A percentile compares a stretch with the other conserved stretches of the same genome.
Evolutionary conservation across 2,329 filamentous ascomycete species (phyloP).

Genomic region (Talaromyces sp.): DNA sequence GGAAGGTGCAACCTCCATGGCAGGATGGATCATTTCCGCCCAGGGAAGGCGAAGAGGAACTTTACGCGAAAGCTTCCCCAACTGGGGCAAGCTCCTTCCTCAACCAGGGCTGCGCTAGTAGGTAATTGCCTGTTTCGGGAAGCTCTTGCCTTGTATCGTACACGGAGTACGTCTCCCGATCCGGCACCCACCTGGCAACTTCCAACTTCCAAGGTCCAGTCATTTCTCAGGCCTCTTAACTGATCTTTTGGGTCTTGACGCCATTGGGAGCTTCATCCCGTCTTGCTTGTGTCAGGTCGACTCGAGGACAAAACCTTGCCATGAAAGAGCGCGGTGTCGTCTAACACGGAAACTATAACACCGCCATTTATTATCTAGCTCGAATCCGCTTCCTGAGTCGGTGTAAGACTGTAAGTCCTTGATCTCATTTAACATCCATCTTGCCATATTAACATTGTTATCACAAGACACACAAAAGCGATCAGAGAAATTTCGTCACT

Average conservation of each 20-base stretch:
- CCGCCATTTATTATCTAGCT: not conserved
- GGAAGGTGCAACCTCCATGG: not conserved
- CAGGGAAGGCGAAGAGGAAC: not conserved
- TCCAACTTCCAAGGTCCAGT: not conserved
- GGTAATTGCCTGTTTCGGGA: not conserved
- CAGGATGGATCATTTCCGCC: not conserved
- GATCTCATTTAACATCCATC: not conserved
- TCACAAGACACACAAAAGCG: not conserved
- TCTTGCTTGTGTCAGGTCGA: not conserved
- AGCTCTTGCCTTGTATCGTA: not conserved
- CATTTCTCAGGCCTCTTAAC: not conserved
- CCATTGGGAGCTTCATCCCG: not conserved
- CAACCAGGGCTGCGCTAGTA: not conserved
- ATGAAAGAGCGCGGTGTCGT: not conserved
- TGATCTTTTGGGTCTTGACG: not conserved
- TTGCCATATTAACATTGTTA: not conserved
- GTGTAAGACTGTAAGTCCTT: not conserved
- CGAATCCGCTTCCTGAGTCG: not conserved
- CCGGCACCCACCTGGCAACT: not conserved
- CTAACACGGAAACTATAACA: not conserved
- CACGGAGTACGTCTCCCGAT: not conserved
- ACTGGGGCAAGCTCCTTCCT: conserved; percentile 4
- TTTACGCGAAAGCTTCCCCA: conserved; percentile 1
- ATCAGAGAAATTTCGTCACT: not conserved
- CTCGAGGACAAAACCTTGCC: not conserved